Evolutionary conservation across 257 asterid species (phyloP).

Genomic region (Solanum pinnatisectum): DNA sequence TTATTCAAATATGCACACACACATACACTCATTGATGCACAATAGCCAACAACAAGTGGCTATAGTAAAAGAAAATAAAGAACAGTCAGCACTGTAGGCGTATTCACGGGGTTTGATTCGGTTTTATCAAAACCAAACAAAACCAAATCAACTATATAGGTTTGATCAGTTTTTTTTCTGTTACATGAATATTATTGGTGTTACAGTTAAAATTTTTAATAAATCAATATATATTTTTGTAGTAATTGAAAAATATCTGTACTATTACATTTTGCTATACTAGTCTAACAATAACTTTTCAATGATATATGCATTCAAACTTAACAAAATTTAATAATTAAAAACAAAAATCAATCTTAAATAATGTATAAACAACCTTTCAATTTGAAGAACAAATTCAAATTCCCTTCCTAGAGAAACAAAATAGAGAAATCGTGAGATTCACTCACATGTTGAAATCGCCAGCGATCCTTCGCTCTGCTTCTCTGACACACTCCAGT

Average conservation of each 20-base stretch:
- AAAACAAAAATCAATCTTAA: not conserved
- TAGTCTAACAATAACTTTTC: not conserved
- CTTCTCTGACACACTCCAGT: constrained; percentile 92
- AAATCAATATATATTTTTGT: not conserved
- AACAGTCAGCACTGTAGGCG: not conserved
- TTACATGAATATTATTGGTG: not conserved
- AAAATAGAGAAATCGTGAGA: not conserved
- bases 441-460: constrained; percentile 53
- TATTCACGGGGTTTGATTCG: not conserved
- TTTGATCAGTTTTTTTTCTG: not conserved
- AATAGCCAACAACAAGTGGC: not conserved
- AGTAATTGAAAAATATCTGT: not conserved
- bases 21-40: not conserved
- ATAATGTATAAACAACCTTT: not conserved
- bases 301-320: not conserved
- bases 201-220: not conserved
- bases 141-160: not conserved
- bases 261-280: not conserved
- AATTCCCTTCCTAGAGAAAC: not conserved
- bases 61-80: not conserved
- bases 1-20: not conserved
- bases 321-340: not conserved
- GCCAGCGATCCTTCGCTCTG: constrained; percentile 84
- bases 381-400: not conserved
- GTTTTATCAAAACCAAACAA: not conserved